phyloP scores from a whole-genome alignment of 352 stramenopile genomes.

The Globisporangium irregulare region DNA sequence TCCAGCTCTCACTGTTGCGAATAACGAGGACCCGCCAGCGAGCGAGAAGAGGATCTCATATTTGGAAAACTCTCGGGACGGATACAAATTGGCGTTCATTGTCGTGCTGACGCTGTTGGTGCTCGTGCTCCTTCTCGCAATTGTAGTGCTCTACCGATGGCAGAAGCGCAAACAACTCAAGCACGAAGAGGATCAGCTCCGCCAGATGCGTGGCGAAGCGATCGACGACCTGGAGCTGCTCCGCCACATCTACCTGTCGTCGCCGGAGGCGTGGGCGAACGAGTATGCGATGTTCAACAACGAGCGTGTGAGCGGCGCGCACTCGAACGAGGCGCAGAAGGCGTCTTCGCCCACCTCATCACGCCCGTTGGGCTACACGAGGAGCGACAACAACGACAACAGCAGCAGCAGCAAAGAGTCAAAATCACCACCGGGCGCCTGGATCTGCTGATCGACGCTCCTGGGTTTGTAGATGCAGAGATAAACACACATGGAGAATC shows the following conservation, averaged over 20 bases:
- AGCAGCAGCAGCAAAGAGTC: background rate
- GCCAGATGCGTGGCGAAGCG: constrained; percentile 37
- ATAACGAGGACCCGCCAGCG: background rate
- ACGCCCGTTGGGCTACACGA: background rate
- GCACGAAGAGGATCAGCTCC: constrained; percentile 33
- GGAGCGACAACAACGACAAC: background rate
- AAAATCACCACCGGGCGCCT: background rate
- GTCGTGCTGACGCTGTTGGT: constrained; percentile 22
- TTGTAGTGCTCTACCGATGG: constrained; percentile 7
- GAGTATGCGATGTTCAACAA: background rate
- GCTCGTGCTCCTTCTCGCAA: constrained; percentile 13
- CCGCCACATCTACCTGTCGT: constrained; percentile 40
- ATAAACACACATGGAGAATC: background rate
- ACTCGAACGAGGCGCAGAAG: background rate
- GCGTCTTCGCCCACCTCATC: background rate
- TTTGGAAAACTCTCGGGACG: constrained; percentile 21
- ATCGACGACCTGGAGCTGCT: constrained; percentile 41
- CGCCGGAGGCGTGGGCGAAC: constrained; percentile 12
- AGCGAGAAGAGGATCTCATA: constrained; percentile 12
- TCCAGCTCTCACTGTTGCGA: background rate
- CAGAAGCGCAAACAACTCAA: constrained; percentile 19
- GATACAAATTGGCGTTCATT: constrained; percentile 35
- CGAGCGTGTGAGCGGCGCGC: background rate
- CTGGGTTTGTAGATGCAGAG: constrained; percentile 6
- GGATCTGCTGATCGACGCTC: constrained; percentile 11